These are phyloP conservation scores for Amylocystis lapponica DNA, from an alignment of 768 basidiomycete species.

Conservation along the genomic window DNA sequence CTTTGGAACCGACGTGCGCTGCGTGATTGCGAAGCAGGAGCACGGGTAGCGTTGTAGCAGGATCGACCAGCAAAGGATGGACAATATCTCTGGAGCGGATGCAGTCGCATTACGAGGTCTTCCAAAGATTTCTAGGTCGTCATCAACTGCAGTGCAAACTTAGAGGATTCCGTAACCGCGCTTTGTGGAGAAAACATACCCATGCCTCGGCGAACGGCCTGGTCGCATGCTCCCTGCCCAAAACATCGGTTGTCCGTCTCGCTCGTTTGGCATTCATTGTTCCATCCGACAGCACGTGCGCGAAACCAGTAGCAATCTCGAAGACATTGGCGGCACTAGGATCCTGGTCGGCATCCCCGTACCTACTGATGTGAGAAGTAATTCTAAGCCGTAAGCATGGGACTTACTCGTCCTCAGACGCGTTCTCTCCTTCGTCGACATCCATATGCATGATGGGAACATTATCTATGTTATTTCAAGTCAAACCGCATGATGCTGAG, in stretches of 20 bases:
- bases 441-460: slow-evolving; percentile 24
- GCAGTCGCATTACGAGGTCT: slow-evolving; percentile 46
- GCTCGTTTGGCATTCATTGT: slow-evolving; percentile 35
- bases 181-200: slow-evolving; percentile 27
- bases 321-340: slow-evolving; percentile 33
- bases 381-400: neutral
- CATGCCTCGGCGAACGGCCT: slow-evolving; percentile 46
- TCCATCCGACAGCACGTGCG: slow-evolving; percentile 31
- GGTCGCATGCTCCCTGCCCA: slow-evolving; percentile 35
- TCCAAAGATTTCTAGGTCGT: slow-evolving; percentile 59
- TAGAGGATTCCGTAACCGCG: neutral
- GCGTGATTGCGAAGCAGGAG: slow-evolving; percentile 40
- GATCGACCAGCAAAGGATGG: slow-evolving; percentile 78
- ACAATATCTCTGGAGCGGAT: slow-evolving; percentile 64
- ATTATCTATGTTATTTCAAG: no score
- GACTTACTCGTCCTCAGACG: slow-evolving; percentile 28
- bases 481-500: no score
- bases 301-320: slow-evolving; percentile 48
- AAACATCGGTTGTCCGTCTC: slow-evolving; percentile 27
- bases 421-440: slow-evolving; percentile 25
- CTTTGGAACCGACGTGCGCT: slow-evolving; percentile 52
- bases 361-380: slow-evolving; percentile 13
- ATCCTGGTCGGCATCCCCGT: slow-evolving; percentile 27
- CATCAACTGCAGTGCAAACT: slow-evolving; percentile 37
- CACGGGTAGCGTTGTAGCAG: slow-evolving; percentile 39